phyloP scores from a whole-genome alignment of 2,329 filamentous ascomycete species.

The Fusarium papillatum region DNA sequence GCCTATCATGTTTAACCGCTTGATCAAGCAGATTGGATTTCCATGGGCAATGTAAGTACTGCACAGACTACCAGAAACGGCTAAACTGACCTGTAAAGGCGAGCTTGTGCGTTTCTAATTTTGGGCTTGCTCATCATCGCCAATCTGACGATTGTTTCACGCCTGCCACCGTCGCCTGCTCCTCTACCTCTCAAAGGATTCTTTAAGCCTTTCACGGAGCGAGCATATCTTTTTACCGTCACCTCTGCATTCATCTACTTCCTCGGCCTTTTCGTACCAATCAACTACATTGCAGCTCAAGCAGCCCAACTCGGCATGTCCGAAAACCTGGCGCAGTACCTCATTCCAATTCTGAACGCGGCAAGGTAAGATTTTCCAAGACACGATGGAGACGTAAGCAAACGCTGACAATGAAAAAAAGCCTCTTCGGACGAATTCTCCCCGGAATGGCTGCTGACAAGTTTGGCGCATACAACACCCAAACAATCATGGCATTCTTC shows the following conservation, averaged over 20 bases:
- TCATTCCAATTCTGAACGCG: constrained; percentile 55
- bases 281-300: constrained; percentile 53
- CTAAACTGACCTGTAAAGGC: constrained; percentile 6
- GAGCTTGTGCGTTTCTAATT: constrained; percentile 54
- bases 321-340: constrained; percentile 47
- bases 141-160: constrained; percentile 47
- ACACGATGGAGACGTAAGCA: neutral
- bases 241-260: constrained; percentile 49
- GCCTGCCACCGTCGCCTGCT: constrained; percentile 31
- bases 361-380: constrained; percentile 32
- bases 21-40: constrained; percentile 52
- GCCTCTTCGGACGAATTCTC: constrained; percentile 52
- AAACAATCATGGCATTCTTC: constrained; percentile 59
- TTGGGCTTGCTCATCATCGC: constrained; percentile 49
- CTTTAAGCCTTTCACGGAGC: constrained; percentile 6
- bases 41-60: constrained; percentile 52
- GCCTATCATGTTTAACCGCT: constrained; percentile 54
- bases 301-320: constrained; percentile 47
- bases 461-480: constrained; percentile 55
- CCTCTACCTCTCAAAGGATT: constrained; percentile 5
- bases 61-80: fast-evolving
- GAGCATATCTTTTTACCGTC: constrained; percentile 6
- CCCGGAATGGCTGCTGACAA: constrained; percentile 51
- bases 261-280: constrained; percentile 52
- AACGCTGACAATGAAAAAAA: constrained; percentile 8